Evolutionary conservation across 768 basidiomycete species (phyloP).

Genomic region (Boletales sp.): DNA sequence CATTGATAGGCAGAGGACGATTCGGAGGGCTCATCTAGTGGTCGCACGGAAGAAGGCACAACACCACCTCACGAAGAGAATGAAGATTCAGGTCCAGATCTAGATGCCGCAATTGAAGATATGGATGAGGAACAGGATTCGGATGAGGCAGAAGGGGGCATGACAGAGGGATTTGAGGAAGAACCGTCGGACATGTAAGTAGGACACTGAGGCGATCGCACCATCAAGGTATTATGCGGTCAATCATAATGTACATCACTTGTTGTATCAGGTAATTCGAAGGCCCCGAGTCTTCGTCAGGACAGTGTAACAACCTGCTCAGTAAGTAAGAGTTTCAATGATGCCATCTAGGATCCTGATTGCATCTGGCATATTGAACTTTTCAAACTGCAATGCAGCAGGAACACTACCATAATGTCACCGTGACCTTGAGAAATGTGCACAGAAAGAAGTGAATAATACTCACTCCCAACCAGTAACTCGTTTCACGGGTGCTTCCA

Average conservation of each 20-base stretch:
- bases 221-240: background rate
- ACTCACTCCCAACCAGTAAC: slow-evolving; percentile 95
- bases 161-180: slow-evolving; percentile 53
- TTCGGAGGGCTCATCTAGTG: slow-evolving; percentile 31
- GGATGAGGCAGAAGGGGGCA: slow-evolving; percentile 40
- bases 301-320: slow-evolving; percentile 3
- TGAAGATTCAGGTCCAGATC: slow-evolving; percentile 37
- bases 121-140: slow-evolving; percentile 43
- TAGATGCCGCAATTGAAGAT: slow-evolving; percentile 39
- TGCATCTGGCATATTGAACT: slow-evolving; percentile 87
- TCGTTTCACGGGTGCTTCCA: slow-evolving; percentile 83
- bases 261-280: background rate
- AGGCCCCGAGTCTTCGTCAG: background rate
- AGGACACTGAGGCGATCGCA: background rate
- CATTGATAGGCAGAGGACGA: slow-evolving; percentile 32
- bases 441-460: background rate
- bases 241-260: slow-evolving; percentile 1
- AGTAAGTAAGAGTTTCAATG: slow-evolving; percentile 78
- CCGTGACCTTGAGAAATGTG: slow-evolving; percentile 1
- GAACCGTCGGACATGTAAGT: slow-evolving; percentile 33
- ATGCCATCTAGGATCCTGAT: slow-evolving; percentile 80
- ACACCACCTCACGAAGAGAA: slow-evolving; percentile 35
- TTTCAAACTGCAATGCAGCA: slow-evolving; percentile 81
- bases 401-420: slow-evolving; percentile 80
- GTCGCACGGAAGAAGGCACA: slow-evolving; percentile 27